A percentile compares a stretch with the other conserved stretches of the same genome.
Evolutionary conservation across 1,139 yeast genomes (phyloP).

Genomic region (Pichia sp.): DNA sequence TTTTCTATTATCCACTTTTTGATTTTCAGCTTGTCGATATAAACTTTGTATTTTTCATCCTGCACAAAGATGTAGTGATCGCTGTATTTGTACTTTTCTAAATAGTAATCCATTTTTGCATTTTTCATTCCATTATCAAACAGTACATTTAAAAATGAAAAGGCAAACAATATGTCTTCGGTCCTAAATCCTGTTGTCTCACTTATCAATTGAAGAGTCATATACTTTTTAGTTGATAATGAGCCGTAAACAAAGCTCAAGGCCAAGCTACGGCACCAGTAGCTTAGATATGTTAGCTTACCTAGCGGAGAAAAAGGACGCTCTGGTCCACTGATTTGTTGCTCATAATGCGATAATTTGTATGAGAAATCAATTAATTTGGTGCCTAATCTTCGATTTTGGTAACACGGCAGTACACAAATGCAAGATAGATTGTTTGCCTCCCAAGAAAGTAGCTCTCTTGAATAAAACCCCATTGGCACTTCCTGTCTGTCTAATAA

Average conservation of each 20-base stretch:
- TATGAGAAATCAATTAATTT: constrained; percentile 80
- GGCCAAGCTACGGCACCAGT: constrained; percentile 62
- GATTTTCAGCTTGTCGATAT: constrained; percentile 24
- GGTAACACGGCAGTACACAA: constrained; percentile 88
- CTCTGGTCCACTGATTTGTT: constrained; percentile 78
- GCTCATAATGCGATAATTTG: constrained; percentile 56
- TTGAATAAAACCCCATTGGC: constrained; percentile 91
- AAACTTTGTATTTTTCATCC: constrained; percentile 23
- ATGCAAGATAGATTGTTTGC: constrained; percentile 87
- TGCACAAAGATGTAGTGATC: constrained; percentile 22
- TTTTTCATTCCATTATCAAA: constrained; percentile 27
- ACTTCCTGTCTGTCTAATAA: constrained; percentile 33
- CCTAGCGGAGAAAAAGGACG: constrained; percentile 86
- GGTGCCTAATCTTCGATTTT: constrained; percentile 71
- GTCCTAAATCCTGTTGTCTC: constrained; percentile 61
- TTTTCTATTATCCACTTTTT: constrained; percentile 28
- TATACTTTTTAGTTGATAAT: constrained; percentile 26
- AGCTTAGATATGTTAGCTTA: constrained; percentile 61
- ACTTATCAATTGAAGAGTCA: constrained; percentile 53
- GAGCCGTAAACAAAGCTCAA: constrained; percentile 39
- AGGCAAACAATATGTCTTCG: constrained; percentile 62
- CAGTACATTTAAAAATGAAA: constrained; percentile 58
- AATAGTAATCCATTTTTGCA: constrained; percentile 28
- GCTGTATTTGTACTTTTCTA: constrained; percentile 19
- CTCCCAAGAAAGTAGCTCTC: constrained; percentile 80